Evolutionary conservation across 192 early-diverging fungal species (phyloP).

Genomic region (Spizellomyces sp.): DNA sequence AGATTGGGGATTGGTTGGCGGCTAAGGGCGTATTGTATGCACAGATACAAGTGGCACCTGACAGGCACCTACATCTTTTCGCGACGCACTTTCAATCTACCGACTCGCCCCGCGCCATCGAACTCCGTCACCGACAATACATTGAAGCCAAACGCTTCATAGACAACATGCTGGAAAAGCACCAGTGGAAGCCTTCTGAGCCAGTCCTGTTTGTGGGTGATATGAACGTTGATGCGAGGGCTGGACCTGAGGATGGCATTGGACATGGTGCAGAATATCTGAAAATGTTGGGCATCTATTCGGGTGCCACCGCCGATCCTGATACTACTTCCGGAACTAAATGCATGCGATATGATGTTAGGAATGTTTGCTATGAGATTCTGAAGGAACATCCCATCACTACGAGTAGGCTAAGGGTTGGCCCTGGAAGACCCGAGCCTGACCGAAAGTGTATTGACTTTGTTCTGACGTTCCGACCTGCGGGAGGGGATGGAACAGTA

Average conservation of each 20-base stretch:
- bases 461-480: constrained; percentile 7
- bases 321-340: not conserved
- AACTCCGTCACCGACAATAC: constrained; percentile 62
- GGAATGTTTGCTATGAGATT: constrained; percentile 3
- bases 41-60: constrained; percentile 41
- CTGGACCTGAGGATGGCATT: constrained; percentile 14
- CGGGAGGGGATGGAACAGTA: not conserved
- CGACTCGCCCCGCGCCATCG: constrained; percentile 25
- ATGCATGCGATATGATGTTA: constrained; percentile 1
- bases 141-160: constrained; percentile 66
- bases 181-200: constrained; percentile 42
- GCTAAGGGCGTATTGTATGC: constrained; percentile 78
- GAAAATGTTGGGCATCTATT: constrained; percentile 25
- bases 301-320: not conserved
- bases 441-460: constrained; percentile 34
- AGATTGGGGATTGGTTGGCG: constrained; percentile 49
- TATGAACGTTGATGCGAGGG: constrained; percentile 63
- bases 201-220: constrained; percentile 69
- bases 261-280: constrained; percentile 21
- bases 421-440: constrained; percentile 11
- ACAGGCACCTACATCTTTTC: constrained; percentile 61
- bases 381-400: constrained; percentile 29
- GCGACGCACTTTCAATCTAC: constrained; percentile 78
- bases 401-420: constrained; percentile 22
- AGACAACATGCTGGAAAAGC: constrained; percentile 41